Evolutionary conservation across 768 basidiomycete genomes (phyloP), one percentile per base, ranked within the genome.

Genomic region (Ramaria sp.): DNA sequence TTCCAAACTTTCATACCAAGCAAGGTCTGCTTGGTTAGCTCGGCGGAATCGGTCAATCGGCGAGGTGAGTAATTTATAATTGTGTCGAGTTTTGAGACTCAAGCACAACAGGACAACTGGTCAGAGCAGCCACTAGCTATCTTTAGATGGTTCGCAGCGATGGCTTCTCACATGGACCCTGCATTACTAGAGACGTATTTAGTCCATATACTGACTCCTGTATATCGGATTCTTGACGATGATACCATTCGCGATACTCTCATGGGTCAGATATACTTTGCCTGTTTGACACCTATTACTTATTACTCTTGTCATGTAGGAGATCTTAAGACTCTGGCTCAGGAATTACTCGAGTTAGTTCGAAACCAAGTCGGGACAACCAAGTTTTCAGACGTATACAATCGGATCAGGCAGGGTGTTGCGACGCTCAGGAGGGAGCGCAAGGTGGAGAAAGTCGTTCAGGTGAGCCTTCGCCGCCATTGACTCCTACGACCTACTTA

Each of bases 91-190:
- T 5, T 16, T 1, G 27, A 37, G 16, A 25, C 41, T 41, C 15
- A 53, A 4, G 5, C 43, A 12, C 34, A 27, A 20, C 62, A 96
- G 90, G 69, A 73, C 0, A 85, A 84, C 62, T 98, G 95, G 92
- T 73, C 81, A 3, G 78, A 85, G 27, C 87, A 91, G 56, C 87
- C 92, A 0, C 67, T 85, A 1, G 79, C 90, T 0, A 78, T 85
- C 39, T 66, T 99, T 43, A 83, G 88, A 15, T 96, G 92, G 85
- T 96, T 98, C 61, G 96, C 93, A 0, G 94, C 92, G 0, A 91
- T 96, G 82, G 69, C 80, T 2, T 80, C 85, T 1, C 69, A 78
- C 61, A 80, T 98, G 75, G 78, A 83, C 0, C 64, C 72, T 0
- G 57, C 63, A 0, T 68, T 72, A 16, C 71, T 90, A 0, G 80